Percentiles rank a stretch among this genome's conserved stretches.
phyloP scores from a whole-genome alignment of 257 asterid species.

The Forsythia viridissima region DNA sequence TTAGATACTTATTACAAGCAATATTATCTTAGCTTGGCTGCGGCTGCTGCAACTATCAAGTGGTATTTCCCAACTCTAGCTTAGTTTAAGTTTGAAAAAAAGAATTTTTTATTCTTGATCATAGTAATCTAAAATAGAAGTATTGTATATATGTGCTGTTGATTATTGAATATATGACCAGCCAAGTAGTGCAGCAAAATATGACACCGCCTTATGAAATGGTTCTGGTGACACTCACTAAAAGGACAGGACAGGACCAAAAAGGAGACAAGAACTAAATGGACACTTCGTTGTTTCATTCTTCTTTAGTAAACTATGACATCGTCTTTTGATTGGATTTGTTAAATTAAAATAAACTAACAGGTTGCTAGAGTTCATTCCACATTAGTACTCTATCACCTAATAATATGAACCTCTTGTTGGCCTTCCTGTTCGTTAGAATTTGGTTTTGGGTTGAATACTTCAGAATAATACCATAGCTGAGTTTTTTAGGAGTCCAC shows the following conservation, averaged over 20 bases:
- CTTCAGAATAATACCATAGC: slow-evolving; percentile 12
- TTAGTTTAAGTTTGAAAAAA: slow-evolving; percentile 10
- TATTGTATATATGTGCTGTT: slow-evolving; percentile 5
- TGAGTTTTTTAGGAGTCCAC: slow-evolving; percentile 14
- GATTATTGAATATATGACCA: slow-evolving; percentile 7
- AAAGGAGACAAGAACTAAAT: not conserved
- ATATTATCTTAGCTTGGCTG: slow-evolving; percentile 96
- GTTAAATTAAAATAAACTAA: slow-evolving; percentile 6
- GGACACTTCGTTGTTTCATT: slow-evolving; percentile 6
- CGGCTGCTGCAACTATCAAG: slow-evolving; percentile 95
- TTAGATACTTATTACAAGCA: slow-evolving; percentile 90
- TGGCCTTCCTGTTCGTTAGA: slow-evolving; percentile 10
- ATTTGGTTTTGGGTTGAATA: slow-evolving; percentile 11
- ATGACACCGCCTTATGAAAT: slow-evolving; percentile 11
- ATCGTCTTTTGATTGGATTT: not conserved
- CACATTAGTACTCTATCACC: not conserved
- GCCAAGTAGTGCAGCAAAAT: slow-evolving; percentile 7
- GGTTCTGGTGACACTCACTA: slow-evolving; percentile 12
- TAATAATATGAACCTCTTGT: slow-evolving; percentile 13
- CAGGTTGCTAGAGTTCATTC: slow-evolving; percentile 11
- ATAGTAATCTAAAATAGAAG: not conserved
- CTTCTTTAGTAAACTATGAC: not conserved
- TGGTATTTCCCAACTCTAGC: slow-evolving; percentile 56
- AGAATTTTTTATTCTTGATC: slow-evolving; percentile 10
- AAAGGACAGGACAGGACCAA: slow-evolving; percentile 14